These are phyloP conservation scores for Trichoderma lentiforme DNA, from an alignment of 2,329 filamentous ascomycete species.

Conservation along the genomic window DNA sequence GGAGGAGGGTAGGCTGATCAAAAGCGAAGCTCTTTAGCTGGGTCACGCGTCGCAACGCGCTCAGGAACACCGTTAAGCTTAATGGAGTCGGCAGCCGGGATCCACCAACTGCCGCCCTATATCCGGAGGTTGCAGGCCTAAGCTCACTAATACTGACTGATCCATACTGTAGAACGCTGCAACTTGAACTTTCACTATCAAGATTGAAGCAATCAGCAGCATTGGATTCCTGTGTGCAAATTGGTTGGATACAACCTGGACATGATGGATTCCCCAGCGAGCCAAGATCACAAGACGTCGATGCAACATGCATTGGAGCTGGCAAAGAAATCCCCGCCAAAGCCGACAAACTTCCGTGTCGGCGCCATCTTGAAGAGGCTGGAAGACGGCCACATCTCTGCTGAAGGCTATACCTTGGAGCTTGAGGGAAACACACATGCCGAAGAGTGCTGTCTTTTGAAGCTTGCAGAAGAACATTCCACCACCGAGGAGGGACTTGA, in stretches of 20 bases:
- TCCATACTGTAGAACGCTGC: background rate
- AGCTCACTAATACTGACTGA: background rate
- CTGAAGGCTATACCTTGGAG: constrained; percentile 88
- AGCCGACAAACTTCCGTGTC: constrained; percentile 88
- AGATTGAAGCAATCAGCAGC: background rate
- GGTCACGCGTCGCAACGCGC: constrained; percentile 22
- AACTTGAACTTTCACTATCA: background rate
- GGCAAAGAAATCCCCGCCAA: constrained; percentile 76
- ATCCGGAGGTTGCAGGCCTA: background rate
- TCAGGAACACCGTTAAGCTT: constrained; percentile 14
- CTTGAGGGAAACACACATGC: constrained; percentile 91
- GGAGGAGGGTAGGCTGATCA: constrained; percentile 16
- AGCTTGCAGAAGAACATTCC: constrained; percentile 53
- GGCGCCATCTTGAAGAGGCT: constrained; percentile 78
- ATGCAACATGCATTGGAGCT: constrained; percentile 73
- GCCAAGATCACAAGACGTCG: constrained; percentile 44
- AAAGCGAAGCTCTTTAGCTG: background rate
- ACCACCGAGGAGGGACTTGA: constrained; percentile 55
- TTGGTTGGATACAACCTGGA: background rate
- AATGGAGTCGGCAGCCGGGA: constrained; percentile 11
- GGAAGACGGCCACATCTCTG: constrained; percentile 57
- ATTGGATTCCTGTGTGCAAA: background rate
- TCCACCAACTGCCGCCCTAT: constrained; percentile 11
- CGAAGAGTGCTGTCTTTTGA: constrained; percentile 86
- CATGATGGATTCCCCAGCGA: constrained; percentile 25